Evolutionary conservation across 768 basidiomycete species (phyloP).

Genomic region (Collybia sp.): DNA sequence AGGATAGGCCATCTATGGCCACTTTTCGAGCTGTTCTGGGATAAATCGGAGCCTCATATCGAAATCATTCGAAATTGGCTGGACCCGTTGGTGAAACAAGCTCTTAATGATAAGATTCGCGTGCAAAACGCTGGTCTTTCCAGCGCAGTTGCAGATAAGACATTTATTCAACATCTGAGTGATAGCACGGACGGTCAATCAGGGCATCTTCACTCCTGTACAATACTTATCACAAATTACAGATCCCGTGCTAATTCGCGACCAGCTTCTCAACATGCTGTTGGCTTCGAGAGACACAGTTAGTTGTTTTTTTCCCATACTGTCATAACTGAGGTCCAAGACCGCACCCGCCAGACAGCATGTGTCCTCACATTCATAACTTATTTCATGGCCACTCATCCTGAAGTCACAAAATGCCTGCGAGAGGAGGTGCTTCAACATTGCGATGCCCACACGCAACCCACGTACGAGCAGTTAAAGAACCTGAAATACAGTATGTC

Average conservation of each 20-base stretch:
- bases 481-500: slow-evolving; percentile 60
- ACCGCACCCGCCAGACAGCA: slow-evolving; percentile 45
- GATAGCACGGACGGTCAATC: slow-evolving; percentile 57
- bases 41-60: slow-evolving; percentile 45
- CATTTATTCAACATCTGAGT: slow-evolving; percentile 63
- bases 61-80: slow-evolving; percentile 52
- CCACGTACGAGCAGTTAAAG: slow-evolving; percentile 54
- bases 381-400: slow-evolving; percentile 67
- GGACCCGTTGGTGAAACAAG: slow-evolving; percentile 57
- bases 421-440: slow-evolving; percentile 57
- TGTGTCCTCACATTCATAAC: slow-evolving; percentile 63
- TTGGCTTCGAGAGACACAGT: slow-evolving; percentile 79
- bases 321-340: slow-evolving; percentile 1
- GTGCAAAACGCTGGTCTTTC: slow-evolving; percentile 31
- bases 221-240: slow-evolving; percentile 1
- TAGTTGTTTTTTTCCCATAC: slow-evolving; percentile 13
- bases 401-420: slow-evolving; percentile 46
- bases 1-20: slow-evolving; percentile 58
- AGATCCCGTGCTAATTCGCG: slow-evolving; percentile 67
- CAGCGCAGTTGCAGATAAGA: slow-evolving; percentile 45
- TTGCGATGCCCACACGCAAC: slow-evolving; percentile 41
- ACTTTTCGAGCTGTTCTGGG: slow-evolving; percentile 51
- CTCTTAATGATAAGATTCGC: slow-evolving; percentile 39
- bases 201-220: neutral
- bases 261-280: slow-evolving; percentile 74